phyloP scores from a whole-genome alignment of 148 eudicot species.

The Heliamphora exappendiculata region DNA sequence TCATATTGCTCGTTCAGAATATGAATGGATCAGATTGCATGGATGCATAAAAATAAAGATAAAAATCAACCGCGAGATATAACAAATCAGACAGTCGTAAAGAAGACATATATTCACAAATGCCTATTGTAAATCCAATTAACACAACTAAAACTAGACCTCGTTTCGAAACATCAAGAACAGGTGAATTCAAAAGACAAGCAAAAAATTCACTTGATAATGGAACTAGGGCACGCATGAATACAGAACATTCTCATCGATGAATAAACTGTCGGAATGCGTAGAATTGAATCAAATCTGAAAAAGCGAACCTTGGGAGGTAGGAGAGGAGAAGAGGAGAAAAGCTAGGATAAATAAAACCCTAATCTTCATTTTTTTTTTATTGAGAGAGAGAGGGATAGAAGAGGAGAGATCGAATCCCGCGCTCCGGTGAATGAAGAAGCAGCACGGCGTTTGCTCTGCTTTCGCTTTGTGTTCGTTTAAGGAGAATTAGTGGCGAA shows the following conservation, averaged over 20 bases:
- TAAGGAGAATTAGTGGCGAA: neutral
- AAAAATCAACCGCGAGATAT: neutral
- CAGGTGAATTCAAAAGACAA: neutral
- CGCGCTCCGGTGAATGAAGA: constrained; percentile 4
- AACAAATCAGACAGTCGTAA: neutral
- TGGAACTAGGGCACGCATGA: neutral
- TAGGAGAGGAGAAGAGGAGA: constrained; percentile 56
- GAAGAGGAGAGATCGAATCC: neutral
- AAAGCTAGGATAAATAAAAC: constrained; percentile 47
- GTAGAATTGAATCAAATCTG: neutral
- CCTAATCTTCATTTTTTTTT: constrained; percentile 47
- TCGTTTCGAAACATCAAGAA: constrained; percentile 11
- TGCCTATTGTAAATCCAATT: neutral
- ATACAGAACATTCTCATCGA: neutral
- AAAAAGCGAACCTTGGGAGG: constrained; percentile 57
- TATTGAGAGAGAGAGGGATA: constrained; percentile 3
- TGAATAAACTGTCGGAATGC: neutral
- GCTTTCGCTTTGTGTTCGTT: neutral
- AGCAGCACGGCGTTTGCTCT: neutral
- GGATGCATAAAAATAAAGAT: no score
- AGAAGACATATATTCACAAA: neutral
- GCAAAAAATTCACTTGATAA: neutral
- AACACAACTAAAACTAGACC: neutral
- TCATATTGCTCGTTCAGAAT: neutral
- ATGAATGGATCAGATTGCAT: neutral